phyloP scores from a whole-genome alignment of 495 filamentous ascomycete species.

The Tetracladium marchalianum region DNA sequence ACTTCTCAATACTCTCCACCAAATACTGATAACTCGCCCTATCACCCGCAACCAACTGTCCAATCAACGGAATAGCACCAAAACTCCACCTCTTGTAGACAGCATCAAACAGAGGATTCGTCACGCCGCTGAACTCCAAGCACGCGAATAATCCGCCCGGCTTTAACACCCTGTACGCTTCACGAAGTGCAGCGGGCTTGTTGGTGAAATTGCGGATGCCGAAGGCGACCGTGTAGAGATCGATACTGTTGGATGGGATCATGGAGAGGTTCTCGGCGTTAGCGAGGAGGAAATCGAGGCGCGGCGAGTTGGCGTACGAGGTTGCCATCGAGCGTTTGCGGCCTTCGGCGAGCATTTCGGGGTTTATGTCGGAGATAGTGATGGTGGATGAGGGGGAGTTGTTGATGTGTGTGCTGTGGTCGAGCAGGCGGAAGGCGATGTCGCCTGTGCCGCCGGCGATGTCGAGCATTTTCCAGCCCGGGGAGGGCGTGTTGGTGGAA shows the following conservation, averaged over 20 bases:
- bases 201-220: constrained; percentile 94
- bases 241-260: constrained; percentile 55
- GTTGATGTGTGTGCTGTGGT: constrained; percentile 78
- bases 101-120: constrained; percentile 63
- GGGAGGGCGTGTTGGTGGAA: constrained; percentile 25
- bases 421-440: constrained; percentile 94
- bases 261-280: constrained; percentile 71
- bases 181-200: constrained; percentile 66
- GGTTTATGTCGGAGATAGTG: constrained; percentile 91
- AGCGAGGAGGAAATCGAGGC: constrained; percentile 70
- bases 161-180: constrained; percentile 81
- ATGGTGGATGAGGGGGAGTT: constrained; percentile 67
- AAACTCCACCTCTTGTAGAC: constrained; percentile 96
- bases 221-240: constrained; percentile 96
- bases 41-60: constrained; percentile 89
- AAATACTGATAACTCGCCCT: constrained; percentile 96
- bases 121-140: constrained; percentile 86
- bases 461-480: constrained; percentile 79
- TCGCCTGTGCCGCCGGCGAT: constrained; percentile 96
- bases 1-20: constrained; percentile 93
- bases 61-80: constrained; percentile 85
- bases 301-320: constrained; percentile 41
- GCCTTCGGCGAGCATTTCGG: constrained; percentile 85
- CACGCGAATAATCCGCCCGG: constrained; percentile 95
- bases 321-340: constrained; percentile 58